Conservation (phyloP, 129 eudicot genomes). For the Artemisia argyi region DNA sequence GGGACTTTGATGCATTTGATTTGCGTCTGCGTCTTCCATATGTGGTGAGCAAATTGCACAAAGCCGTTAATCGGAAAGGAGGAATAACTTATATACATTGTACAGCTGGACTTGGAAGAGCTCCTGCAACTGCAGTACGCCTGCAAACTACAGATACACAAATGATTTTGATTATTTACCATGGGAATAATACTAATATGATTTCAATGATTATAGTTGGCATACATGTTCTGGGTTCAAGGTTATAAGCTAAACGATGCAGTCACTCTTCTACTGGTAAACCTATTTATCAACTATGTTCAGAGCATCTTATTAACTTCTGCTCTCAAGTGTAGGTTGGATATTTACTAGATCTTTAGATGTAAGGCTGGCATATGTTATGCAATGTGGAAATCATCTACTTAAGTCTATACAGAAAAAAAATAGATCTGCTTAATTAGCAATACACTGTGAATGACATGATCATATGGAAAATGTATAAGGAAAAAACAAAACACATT, state of each 20-base stretch:
- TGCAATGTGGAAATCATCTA: not conserved
- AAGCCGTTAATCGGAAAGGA: conserved; percentile 76
- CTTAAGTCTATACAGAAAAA: not conserved
- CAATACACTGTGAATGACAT: not conserved
- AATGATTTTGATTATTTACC: not conserved
- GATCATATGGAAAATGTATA: no score
- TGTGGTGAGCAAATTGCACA: conserved; percentile 80
- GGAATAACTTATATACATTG: conserved; percentile 93
- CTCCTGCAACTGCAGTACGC: conserved; percentile 91
- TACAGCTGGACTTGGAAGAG: conserved; percentile 98
- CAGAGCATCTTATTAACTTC: not conserved
- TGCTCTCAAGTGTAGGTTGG: not conserved
- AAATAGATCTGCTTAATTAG: not conserved
- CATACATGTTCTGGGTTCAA: conserved; percentile 96
- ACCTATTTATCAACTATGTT: not conserved
- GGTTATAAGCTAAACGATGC: conserved; percentile 80
- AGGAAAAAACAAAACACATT: no score
- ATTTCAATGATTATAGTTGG: conserved; percentile 53
- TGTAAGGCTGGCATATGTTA: not conserved
- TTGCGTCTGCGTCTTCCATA: conserved; percentile 83
- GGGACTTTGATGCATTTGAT: conserved; percentile 96
- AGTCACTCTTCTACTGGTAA: conserved; percentile 63
- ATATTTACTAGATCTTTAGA: not conserved
- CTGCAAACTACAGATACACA: not conserved
- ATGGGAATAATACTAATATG: conserved; percentile 9